These are phyloP conservation scores for Juglanconis juglandina DNA, from an alignment of 2,329 filamentous ascomycete genomes.

Conservation along the genomic window DNA sequence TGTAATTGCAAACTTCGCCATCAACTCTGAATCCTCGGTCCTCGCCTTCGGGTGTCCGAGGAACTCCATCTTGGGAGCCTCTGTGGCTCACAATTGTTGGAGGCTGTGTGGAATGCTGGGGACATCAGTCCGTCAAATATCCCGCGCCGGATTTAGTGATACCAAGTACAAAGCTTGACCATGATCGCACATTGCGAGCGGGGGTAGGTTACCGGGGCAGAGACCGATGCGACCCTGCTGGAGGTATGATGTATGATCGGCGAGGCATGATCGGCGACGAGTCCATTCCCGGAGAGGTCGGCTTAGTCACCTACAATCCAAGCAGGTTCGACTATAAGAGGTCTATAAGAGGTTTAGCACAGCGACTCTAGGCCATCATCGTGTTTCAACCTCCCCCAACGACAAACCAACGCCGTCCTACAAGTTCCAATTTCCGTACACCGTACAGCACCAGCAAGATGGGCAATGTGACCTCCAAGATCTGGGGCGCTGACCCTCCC, in stretches of 20 bases:
- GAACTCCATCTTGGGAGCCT: too few relatives aligned
- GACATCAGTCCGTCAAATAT: too few relatives aligned
- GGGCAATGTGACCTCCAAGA: conserved; percentile 3
- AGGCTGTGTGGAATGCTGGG: too few relatives aligned
- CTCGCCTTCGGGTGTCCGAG: too few relatives aligned
- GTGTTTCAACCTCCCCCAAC: background rate
- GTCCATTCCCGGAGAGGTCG: background rate
- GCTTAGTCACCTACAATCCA: background rate
- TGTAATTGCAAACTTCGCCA: too few relatives aligned
- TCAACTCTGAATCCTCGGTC: too few relatives aligned
- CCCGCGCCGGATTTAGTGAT: too few relatives aligned
- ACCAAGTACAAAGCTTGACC: too few relatives aligned
- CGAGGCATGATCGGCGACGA: background rate
- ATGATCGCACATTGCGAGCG: too few relatives aligned
- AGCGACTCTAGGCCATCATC: background rate
- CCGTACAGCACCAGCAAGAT: background rate
- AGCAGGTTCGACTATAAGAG: background rate
- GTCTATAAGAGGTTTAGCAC: background rate
- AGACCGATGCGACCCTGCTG: background rate
- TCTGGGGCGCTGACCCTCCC: background rate
- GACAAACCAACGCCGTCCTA: background rate
- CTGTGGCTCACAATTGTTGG: too few relatives aligned
- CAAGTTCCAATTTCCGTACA: background rate
- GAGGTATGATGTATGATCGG: background rate
- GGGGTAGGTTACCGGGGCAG: too few relatives aligned